A percentile compares a stretch with the other conserved stretches of the same genome.
These are phyloP conservation scores for Nicotiana paniculata DNA, from an alignment of 257 asterid species.

Conservation along the genomic window DNA sequence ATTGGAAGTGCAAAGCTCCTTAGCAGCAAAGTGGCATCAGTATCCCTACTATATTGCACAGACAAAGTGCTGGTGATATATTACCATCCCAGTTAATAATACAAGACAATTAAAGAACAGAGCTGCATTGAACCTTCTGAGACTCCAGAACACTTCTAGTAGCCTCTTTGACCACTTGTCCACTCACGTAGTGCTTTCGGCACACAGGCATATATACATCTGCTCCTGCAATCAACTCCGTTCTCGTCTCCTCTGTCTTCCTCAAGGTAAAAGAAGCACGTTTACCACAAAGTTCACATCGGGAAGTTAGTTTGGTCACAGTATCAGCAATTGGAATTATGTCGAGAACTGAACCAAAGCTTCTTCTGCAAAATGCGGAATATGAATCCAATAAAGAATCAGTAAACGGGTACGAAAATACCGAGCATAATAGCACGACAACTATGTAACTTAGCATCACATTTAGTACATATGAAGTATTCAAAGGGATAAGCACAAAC, in stretches of 20 bases:
- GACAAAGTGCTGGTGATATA: background rate
- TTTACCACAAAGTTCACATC: constrained; percentile 74
- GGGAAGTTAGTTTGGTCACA: constrained; percentile 71
- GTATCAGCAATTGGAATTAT: constrained; percentile 82
- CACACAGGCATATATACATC: constrained; percentile 95
- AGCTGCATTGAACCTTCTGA: constrained; percentile 30
- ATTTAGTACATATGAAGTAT: background rate
- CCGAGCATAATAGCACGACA: background rate
- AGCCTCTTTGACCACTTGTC: constrained; percentile 77
- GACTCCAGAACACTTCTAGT: constrained; percentile 52
- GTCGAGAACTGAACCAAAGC: constrained; percentile 83
- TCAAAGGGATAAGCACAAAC: background rate
- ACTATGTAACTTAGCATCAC: background rate
- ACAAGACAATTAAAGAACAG: constrained; percentile 16
- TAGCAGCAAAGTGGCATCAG: background rate
- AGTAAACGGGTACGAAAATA: background rate
- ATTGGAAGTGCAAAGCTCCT: background rate
- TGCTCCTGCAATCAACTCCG: constrained; percentile 78
- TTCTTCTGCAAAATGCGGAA: constrained; percentile 45
- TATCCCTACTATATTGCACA: background rate
- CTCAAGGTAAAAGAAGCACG: constrained; percentile 74
- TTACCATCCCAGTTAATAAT: background rate
- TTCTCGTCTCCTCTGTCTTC: constrained; percentile 73
- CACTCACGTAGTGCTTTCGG: constrained; percentile 81
- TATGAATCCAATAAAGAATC: background rate